These are phyloP conservation scores for Eucommia ulmoides DNA, from an alignment of 257 asterid species.

Conservation along the genomic window DNA sequence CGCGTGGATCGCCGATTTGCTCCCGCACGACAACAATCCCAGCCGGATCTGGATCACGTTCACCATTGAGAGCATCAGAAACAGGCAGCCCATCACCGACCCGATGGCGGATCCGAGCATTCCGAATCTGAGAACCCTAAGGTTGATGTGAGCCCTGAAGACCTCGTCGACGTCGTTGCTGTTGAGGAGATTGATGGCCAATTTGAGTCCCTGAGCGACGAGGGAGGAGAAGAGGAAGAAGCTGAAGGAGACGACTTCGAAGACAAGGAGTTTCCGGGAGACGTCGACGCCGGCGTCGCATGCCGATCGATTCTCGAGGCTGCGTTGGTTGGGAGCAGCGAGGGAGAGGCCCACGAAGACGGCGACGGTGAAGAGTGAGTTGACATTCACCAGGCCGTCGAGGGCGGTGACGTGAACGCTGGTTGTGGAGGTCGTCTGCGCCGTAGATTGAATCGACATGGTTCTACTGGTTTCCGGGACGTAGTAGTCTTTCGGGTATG, in stretches of 20 bases:
- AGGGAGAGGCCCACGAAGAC: constrained; percentile 36
- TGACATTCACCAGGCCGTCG: constrained; percentile 34
- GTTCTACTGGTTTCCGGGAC: neutral
- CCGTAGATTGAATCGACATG: neutral
- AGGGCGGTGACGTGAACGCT: constrained; percentile 41
- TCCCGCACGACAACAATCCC: constrained; percentile 7
- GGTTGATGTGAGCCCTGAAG: neutral
- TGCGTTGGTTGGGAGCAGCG: constrained; percentile 17
- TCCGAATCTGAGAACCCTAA: constrained; percentile 1
- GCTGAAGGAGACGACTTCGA: constrained; percentile 33
- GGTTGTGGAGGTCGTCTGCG: constrained; percentile 9
- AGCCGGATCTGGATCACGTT: constrained; percentile 5
- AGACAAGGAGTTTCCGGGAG: constrained; percentile 23
- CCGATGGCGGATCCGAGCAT: constrained; percentile 1
- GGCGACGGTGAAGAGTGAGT: constrained; percentile 48
- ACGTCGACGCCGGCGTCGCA: constrained; percentile 17
- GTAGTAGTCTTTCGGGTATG: constrained; percentile 6
- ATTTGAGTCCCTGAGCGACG: constrained; percentile 30
- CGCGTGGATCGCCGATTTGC: neutral
- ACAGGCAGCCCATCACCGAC: constrained; percentile 5
- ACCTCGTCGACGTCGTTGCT: neutral
- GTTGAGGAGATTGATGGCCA: constrained; percentile 22
- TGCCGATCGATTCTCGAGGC: constrained; percentile 7
- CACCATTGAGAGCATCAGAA: constrained; percentile 9
- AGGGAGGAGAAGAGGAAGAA: constrained; percentile 47